These are phyloP conservation scores for Rhodotorula graminis DNA, from an alignment of 768 basidiomycete genomes.

Conservation along the genomic window DNA sequence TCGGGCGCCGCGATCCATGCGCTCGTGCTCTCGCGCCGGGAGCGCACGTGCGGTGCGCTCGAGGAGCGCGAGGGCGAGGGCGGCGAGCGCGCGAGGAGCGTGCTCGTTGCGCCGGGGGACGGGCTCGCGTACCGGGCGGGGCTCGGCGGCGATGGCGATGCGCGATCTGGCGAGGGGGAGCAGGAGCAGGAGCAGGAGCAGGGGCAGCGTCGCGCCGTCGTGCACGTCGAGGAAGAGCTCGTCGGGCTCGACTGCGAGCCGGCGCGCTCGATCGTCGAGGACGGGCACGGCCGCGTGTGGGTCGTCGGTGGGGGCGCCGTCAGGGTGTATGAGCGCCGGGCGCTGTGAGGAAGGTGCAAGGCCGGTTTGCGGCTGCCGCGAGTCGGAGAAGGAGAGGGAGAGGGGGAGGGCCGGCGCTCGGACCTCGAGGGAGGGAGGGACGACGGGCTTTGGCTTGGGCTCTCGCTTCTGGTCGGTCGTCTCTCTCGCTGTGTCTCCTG, in stretches of 20 bases:
- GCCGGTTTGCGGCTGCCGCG: too few relatives aligned
- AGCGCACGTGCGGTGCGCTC: neutral
- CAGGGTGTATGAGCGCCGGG: constrained; percentile 18
- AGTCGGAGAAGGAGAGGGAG: too few relatives aligned
- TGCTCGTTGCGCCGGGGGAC: constrained; percentile 24
- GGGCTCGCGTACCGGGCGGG: constrained; percentile 27
- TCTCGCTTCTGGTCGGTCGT: too few relatives aligned
- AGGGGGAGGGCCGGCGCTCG: too few relatives aligned
- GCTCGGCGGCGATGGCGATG: neutral
- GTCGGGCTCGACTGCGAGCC: constrained; percentile 27
- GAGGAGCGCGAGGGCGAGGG: neutral
- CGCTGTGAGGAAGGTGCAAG: too few relatives aligned
- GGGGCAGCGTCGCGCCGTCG: neutral
- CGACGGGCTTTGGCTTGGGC: too few relatives aligned
- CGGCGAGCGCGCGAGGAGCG: neutral
- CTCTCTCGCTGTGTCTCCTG: too few relatives aligned
- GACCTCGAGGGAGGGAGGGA: too few relatives aligned
- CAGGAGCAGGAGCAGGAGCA: neutral
- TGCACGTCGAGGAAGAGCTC: constrained; percentile 19
- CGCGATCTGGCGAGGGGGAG: too few relatives aligned
- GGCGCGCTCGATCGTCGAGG: neutral
- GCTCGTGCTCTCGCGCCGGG: neutral
- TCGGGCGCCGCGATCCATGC: neutral
- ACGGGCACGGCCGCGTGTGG: constrained; percentile 10
- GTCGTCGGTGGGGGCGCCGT: constrained; percentile 8